Evolutionary conservation across 495 filamentous ascomycete genomes (phyloP), one percentile per base, ranked within the genome.

Genomic region (Aspergillus funiculosus): DNA sequence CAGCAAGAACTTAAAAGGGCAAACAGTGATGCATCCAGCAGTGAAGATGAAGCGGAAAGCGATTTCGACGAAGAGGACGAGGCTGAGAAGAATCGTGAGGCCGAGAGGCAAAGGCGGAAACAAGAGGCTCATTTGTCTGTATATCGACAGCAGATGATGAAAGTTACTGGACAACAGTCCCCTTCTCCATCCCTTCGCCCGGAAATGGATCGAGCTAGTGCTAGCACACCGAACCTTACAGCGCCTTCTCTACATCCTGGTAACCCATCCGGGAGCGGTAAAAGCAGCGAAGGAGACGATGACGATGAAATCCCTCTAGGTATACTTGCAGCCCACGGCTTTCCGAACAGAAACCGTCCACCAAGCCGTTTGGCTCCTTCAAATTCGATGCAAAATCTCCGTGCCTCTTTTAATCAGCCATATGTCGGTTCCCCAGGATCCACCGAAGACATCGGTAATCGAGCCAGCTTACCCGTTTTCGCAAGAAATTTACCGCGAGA

Each of bases 111-210:
- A 51, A 77, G 91, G 47, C 76, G 81, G 46, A 94, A 91, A 67
- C 89, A 95, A 55, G 88, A 95, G 58, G 91, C 90, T 7, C 87
- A 94, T 61, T 76, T 95, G 61, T 73, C 88, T 9, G 82, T 96
- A 6, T 94, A 95, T 59, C 79, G 92, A 35, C 91, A 96, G 59
- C 84, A 91, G 61, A 94, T 96, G 89, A 94, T 89, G 87, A 95
- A 95, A 58, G 83, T 94, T 14, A 94, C 88, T 6, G 90, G 90
- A 37, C 86, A 87, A 53, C 62, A 72, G 41, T 75, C 73, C 37
- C 56, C 73, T 1, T 74, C 63, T 51, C 61, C 62, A 14, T 54
- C 58, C 5, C 58, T 69, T 7, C 69, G 67, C 17, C 67, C 71
- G 24, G 59, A 60, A 19, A 53, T 64, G 56, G 68, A 64, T 34